Conservation (phyloP, 73 alveolate genomes). For the Paramecium primaurelia region DNA sequence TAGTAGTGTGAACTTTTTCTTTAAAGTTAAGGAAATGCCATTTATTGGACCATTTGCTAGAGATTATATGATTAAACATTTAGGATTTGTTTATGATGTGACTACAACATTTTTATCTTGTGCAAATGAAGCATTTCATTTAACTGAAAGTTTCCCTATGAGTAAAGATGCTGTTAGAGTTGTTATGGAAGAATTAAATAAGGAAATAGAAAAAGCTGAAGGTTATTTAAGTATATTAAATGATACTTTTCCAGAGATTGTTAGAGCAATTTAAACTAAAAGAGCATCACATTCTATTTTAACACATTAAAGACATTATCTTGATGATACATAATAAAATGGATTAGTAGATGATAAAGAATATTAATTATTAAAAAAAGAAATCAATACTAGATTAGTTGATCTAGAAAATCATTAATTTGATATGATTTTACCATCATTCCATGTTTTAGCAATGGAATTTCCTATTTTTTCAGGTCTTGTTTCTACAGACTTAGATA, state of each 20-base stretch:
- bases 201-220: conserved; percentile 55
- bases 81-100: conserved; percentile 69
- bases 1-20: conserved; percentile 25
- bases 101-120: conserved; percentile 60
- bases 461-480: conserved; percentile 54
- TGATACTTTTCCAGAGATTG: conserved; percentile 63
- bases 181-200: conserved; percentile 45
- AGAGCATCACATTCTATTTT: conserved; percentile 67
- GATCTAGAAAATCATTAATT: conserved; percentile 46
- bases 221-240: conserved; percentile 37
- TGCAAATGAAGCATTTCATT: conserved; percentile 35
- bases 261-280: conserved; percentile 67
- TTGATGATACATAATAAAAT: conserved; percentile 45
- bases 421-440: conserved; percentile 33
- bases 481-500: conserved; percentile 5
- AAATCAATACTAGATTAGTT: conserved; percentile 45
- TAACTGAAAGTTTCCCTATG: conserved; percentile 33
- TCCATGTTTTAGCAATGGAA: conserved; percentile 52
- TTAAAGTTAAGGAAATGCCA: conserved; percentile 51
- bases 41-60: conserved; percentile 57
- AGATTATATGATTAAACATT: conserved; percentile 43
- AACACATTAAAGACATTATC: conserved; percentile 48
- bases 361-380: conserved; percentile 25
- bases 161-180: conserved; percentile 24
- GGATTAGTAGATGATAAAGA: conserved; percentile 60